Base-by-base conservation (phyloP, 2,329 filamentous ascomycete genomes). In the Fusarium nematophilum region DNA sequence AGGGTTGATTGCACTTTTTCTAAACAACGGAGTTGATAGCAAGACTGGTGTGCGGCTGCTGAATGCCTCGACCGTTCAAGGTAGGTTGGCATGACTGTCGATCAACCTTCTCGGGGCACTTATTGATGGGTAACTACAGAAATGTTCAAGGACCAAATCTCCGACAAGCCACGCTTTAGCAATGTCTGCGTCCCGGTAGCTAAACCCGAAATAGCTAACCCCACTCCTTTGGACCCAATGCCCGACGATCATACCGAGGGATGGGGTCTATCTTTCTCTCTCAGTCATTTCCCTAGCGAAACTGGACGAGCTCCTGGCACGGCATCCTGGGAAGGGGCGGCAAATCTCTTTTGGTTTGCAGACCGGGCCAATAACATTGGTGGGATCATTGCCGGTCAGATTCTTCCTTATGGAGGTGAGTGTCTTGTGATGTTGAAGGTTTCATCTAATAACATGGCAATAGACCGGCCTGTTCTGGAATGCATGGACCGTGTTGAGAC, bases 111-210 rank as follows among this genome's bases (percentile, higher is more conserved):
- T 36, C 29, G 31, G 26, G 3, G 9, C 25, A 4, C 26, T 36
- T 36, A 26, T 14, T 13, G 3, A 18, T n/a, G n/a, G n/a, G 7
- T 9, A 11, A 9, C 10, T 2, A 13, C 17, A 58, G 54, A 49
- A 5, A 58, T 58, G 54, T 53, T 58, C 39, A 58, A 15, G 15
- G 54, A 58, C n/a, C 54, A 58, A 30, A 58, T 58, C 11, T 14
- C 54, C 1, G 44, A 49, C 8, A 43, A 21, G 8, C 54, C 54
- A 11, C 43, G 54, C 2, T 33, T 30, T 7, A 37, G 43, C 25
- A 53, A 53, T 10, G 18, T 18, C 11, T 37, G 36, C 13, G 36
- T 50, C 9, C 33, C 46, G 5, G 29, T 45, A 2, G 53, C 53
- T 0, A 57, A 57, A 15, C 53, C 36, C 11, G 23, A 33, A 21